Percentiles rank a stretch among this genome's conserved stretches.
Conservation (phyloP, 495 filamentous ascomycete genomes). For the Neurospora hispaniola region DNA sequence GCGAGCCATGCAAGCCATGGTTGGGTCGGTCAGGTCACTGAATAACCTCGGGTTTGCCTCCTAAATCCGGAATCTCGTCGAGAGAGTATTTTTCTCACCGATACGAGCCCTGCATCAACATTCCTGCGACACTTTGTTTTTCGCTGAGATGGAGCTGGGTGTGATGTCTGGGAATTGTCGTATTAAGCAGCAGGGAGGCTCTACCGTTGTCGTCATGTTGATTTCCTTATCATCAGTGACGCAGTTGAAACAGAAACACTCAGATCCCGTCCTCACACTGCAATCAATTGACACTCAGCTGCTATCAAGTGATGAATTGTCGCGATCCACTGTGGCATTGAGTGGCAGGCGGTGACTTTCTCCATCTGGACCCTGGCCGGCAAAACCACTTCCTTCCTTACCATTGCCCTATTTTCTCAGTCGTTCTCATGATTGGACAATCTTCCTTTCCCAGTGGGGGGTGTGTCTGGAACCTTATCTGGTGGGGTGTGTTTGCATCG, state of each 20-base stretch:
- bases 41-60: neutral
- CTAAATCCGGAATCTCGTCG: neutral
- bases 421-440: constrained; percentile 10
- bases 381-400: neutral
- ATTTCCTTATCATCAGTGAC: neutral
- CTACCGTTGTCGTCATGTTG: neutral
- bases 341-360: neutral
- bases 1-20: too few relatives aligned
- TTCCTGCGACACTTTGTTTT: neutral
- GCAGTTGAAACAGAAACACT: neutral
- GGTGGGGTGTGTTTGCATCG: constrained; percentile 5
- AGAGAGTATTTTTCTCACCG: neutral
- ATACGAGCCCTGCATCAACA: neutral
- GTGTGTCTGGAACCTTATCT: neutral
- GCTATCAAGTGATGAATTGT: neutral
- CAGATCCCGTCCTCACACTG: neutral
- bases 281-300: neutral
- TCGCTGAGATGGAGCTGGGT: too few relatives aligned
- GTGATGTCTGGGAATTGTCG: neutral
- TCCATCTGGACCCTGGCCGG: neutral
- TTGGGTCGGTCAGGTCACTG: neutral
- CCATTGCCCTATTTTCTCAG: too few relatives aligned
- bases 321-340: neutral
- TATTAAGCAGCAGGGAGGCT: neutral
- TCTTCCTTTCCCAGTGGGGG: neutral